Base-by-base conservation (phyloP, 108 stramenopile species). In the Asterionellopsis glacialis region DNA sequence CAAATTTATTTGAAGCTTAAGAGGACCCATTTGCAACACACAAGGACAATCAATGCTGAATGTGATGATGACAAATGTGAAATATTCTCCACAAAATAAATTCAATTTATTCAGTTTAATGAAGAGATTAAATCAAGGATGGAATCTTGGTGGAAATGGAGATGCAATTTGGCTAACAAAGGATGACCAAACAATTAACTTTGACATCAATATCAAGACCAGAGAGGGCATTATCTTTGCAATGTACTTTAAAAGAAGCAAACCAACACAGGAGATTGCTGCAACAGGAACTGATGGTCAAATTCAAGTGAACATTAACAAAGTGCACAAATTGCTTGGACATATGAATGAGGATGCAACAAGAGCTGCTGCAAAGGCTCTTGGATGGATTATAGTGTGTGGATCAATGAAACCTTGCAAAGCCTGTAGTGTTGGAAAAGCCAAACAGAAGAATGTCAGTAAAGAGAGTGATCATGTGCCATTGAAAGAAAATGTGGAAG, bases 181-280 rank as follows among this genome's bases (percentile, higher is more conserved):
- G 41, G 68, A 61, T 11, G 41, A 38, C n/a, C 14, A 11, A 26
- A 24, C 25, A 13, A 10, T 77, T 10, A 15, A 13, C 3, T 77
- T 77, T 53, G 76, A 77, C 44, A 77, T 72, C 28, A 43, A 50
- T 50, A 58, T 76, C 9, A 26, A 51, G 2, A 67, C 70, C 7
- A 4, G 3, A 18, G 40, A 39, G 24, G 70, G 75, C 0, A 42
- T 22, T 18, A 12, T 76, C 5, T 76, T 68, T 42, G 33, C 42
- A 14, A 28, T 45, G 11, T 55, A 55, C 16, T 42, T 74, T 43
- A 57, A 68, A 19, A 45, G 61, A 41, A 19, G 45, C 10, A 11
- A 41, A 47, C 13, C 42, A 14, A n/a, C n/a, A n/a, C n/a, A 26
- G 9, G 61, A 21, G 13, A 42, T 38, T 14, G 23, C 51, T 14